These are phyloP conservation scores for Trichomonas tenax DNA, from an alignment of 208 protist species.

Conservation along the genomic window DNA sequence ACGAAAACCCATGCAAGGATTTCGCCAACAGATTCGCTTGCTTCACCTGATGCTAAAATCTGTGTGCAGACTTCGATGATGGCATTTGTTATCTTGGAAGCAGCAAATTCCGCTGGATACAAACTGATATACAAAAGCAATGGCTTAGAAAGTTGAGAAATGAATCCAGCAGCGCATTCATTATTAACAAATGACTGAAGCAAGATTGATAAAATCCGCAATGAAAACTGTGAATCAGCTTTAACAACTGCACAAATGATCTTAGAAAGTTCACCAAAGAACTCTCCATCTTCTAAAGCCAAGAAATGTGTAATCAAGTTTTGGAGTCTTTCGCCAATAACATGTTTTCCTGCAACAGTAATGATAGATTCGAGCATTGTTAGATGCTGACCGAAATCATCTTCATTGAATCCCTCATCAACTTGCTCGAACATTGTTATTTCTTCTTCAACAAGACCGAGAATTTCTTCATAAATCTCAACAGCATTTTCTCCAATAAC, in stretches of 20 bases:
- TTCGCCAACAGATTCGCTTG: background rate
- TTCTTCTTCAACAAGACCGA: background rate
- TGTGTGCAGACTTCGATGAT: background rate
- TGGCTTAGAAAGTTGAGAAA: background rate
- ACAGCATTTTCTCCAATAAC: background rate
- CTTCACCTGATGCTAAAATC: background rate
- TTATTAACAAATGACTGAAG: background rate
- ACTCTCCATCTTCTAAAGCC: background rate
- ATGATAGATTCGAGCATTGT: background rate
- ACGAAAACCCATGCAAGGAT: background rate
- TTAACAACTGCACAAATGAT: background rate
- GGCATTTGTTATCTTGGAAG: background rate
- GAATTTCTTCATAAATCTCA: background rate
- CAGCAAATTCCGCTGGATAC: background rate
- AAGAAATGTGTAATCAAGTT: conserved; percentile 21
- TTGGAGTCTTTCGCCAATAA: conserved; percentile 18
- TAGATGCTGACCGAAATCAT: background rate
- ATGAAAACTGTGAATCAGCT: background rate
- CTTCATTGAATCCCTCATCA: background rate
- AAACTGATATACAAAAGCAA: background rate
- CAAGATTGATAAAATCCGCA: background rate
- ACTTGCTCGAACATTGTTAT: background rate
- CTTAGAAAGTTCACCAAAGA: background rate
- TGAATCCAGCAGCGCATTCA: background rate
- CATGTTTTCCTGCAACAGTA: conserved; percentile 20